phyloP scores from a whole-genome alignment of 768 basidiomycete genomes.

The Dendrothele bispora region DNA sequence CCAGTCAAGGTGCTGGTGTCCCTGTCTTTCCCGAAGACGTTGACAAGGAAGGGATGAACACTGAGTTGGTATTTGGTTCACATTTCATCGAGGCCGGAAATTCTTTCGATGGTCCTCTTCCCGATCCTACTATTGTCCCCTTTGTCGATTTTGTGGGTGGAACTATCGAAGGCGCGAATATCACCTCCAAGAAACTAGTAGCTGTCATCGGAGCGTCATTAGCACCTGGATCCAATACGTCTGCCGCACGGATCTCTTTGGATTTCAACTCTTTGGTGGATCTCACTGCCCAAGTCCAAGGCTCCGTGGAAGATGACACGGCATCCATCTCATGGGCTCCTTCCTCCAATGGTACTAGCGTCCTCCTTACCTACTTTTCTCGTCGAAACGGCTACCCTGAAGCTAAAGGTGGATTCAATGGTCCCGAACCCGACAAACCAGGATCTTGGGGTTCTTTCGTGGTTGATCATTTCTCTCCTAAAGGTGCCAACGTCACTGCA shows the following conservation, averaged over 20 bases:
- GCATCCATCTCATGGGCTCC: slow-evolving; percentile 11
- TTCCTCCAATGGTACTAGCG: slow-evolving; percentile 12
- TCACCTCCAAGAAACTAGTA: slow-evolving; percentile 11
- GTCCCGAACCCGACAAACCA: slow-evolving; percentile 8
- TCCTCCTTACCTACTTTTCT: slow-evolving; percentile 15
- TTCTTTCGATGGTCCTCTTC: slow-evolving; percentile 8
- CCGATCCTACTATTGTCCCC: slow-evolving; percentile 11
- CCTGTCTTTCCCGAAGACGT: slow-evolving; percentile 14
- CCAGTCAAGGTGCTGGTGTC: slow-evolving; percentile 14
- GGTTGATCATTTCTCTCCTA: slow-evolving; percentile 14
- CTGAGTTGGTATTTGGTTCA: slow-evolving; percentile 16
- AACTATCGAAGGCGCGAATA: slow-evolving; percentile 13
- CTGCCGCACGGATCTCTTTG: slow-evolving; percentile 9
- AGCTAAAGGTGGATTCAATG: slow-evolving; percentile 12
- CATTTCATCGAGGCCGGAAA: slow-evolving; percentile 10
- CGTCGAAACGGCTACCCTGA: slow-evolving; percentile 16
- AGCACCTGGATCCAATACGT: slow-evolving; percentile 8
- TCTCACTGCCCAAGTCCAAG: slow-evolving; percentile 10
- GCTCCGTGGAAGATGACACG: slow-evolving; percentile 3
- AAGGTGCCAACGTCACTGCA: slow-evolving; percentile 13
- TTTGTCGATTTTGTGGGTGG: slow-evolving; percentile 7
- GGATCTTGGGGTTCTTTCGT: slow-evolving; percentile 17
- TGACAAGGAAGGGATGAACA: slow-evolving; percentile 16
- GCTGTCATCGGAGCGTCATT: slow-evolving; percentile 15
- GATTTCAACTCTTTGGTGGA: slow-evolving; percentile 16